Base-by-base conservation (phyloP, 1,284 basidiomycete species). In the Neolentinus lepideus region DNA sequence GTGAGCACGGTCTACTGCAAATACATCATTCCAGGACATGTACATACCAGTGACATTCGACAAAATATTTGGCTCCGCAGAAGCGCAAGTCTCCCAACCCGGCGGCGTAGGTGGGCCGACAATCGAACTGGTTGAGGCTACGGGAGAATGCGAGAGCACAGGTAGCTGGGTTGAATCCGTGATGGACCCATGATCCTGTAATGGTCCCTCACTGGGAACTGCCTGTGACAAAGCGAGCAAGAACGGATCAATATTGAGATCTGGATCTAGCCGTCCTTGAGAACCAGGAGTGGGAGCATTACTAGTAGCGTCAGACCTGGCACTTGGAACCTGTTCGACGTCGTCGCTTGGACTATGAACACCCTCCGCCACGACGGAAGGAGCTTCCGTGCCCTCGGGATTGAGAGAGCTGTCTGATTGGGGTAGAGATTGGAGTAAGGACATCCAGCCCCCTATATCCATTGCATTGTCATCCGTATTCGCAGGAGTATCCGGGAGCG, bases 391-490 rank as follows among this genome's bases (percentile, higher is more conserved):
- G 12, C 29, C 47, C 6, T 50, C 14, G 6, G 47, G 25, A 6
- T 50, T 21, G 22, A 26, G 6, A 9, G 4, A 8, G 22, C 6
- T 10, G 4, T 50, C 24, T 22, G 16, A 6, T 22, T 55, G 21
- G 57, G 61, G 58, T 65, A 62, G 11, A 77, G 70, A 10, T 79
- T 50, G 24, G 12, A 50, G 67, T 46, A 80, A 73, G 50, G 72
- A 72, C 64, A 82, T 70, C 80, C 80, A 82, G 47, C 71, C 75
- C 58, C 81, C 75, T 52, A n/a, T 67, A 59, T 53, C 72, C 68
- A 60, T 80, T 76, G 38, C 12, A n/a, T 21, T 21, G 21, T 69
- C 58, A n/a, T 60, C 60, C 22, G 51, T 54, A 25, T 45, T 43
- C 25, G 55, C 27, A 11, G 38, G 45, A 46, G 35, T 19, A 31